Evolutionary conservation across 108 stramenopile genomes (phyloP), one percentile per base, ranked within the genome.

Genomic region (Pseudonitzschia multiseries): DNA sequence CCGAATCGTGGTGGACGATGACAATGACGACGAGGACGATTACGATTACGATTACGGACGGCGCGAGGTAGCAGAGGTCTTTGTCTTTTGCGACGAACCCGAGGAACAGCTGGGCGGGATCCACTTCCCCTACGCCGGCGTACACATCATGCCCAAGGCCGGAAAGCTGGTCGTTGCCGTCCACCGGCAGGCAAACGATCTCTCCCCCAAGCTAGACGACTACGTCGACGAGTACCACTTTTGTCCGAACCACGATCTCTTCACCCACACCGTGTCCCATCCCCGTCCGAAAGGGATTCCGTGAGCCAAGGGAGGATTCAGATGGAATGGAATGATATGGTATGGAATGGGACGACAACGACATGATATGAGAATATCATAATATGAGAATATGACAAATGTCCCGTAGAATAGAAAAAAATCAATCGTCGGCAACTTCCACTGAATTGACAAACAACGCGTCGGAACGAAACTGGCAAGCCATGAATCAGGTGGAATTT

Each of bases 201-300:
- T 12, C 12, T n/a, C 15, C 28, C 31, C 28, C 8, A 61, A 62
- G 8, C 20, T 69, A 27, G 78, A 79, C 43, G 72, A 51, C 0
- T 79, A 53, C 43, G 72, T 72, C 20, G 56, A 76, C 8, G 72
- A 73, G 31, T 79, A 79, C 43, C 78, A 79, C 52, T 73, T 79
- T 42, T 79, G 78, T 53, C 72, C 78, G 2, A 79, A 79, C 54
- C 57, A 79, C 65, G 48, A 69, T 6, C 46, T 73, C 24, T 64
- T 57, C 18, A 65, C 42, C 5, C 78, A 79, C 33, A 59, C 70
- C 0, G 22, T 81, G 17, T n/a, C 42, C 60, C 24, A 60, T 22
- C 40, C n/a, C n/a, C n/a, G n/a, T n/a, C n/a, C n/a, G n/a, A n/a
- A n/a, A n/a, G n/a, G n/a, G n/a, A n/a, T n/a, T n/a, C n/a, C n/a